A percentile compares a stretch with the other conserved stretches of the same genome.
Evolutionary conservation across 1,284 basidiomycete genomes (phyloP).

Genomic region (Boletus sp.): DNA sequence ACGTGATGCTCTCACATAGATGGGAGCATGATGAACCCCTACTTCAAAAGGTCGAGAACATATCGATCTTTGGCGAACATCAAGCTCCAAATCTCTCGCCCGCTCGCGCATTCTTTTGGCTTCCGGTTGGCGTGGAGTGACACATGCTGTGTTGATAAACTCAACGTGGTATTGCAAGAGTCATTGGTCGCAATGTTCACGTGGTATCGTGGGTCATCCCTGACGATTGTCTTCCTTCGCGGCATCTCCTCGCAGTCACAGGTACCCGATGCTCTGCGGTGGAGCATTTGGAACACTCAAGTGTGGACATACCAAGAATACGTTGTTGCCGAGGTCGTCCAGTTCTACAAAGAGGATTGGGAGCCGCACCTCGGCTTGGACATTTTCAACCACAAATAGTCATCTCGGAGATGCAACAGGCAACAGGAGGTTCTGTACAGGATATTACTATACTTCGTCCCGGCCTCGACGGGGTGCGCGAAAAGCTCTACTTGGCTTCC

Average conservation of each 20-base stretch:
- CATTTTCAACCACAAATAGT: too few species aligned
- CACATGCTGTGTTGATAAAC: not conserved
- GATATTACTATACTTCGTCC: too few species aligned
- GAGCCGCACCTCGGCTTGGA: too few species aligned
- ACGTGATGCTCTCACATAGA: conserved; percentile 5
- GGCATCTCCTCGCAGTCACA: not conserved
- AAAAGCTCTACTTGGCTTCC: too few species aligned
- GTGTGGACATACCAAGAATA: too few species aligned
- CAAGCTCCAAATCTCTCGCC: not conserved
- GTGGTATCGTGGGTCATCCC: too few species aligned
- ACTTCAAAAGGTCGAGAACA: not conserved
- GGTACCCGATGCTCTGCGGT: not conserved
- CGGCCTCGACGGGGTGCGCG: too few species aligned
- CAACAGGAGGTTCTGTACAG: too few species aligned
- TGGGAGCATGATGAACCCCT: conserved; percentile 2
- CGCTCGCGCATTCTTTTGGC: not conserved
- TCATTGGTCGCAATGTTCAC: not conserved
- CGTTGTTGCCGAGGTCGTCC: too few species aligned
- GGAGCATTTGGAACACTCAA: too few species aligned
- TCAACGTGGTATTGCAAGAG: not conserved
- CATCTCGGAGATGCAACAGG: too few species aligned
- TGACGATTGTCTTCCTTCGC: not conserved
- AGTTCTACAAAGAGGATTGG: too few species aligned
- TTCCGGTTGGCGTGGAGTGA: not conserved
- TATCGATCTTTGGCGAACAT: not conserved